Evolutionary conservation across 2,329 filamentous ascomycete genomes (phyloP).

Genomic region (Lecanicillium sp.): DNA sequence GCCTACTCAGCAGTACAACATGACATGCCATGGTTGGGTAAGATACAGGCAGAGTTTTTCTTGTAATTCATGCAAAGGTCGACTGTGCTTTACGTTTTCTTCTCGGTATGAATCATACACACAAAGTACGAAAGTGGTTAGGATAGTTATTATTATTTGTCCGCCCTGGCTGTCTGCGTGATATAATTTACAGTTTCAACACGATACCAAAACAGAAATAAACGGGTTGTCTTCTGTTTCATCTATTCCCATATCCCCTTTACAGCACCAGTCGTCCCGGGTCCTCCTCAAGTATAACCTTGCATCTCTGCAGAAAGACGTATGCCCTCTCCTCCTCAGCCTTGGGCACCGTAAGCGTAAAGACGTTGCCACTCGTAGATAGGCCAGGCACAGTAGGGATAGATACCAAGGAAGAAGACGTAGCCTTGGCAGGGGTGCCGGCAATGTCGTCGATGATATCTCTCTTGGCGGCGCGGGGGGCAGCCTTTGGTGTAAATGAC

Average conservation of each 20-base stretch:
- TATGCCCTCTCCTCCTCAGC: slow-evolving; percentile 75
- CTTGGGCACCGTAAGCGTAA: slow-evolving; percentile 71
- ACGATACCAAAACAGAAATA: slow-evolving; percentile 17
- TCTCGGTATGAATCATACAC: too few species aligned
- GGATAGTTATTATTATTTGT: too few species aligned
- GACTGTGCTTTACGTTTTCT: too few species aligned
- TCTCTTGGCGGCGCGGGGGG: slow-evolving; percentile 35
- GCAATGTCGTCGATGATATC: slow-evolving; percentile 82
- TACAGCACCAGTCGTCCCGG: slow-evolving; percentile 65
- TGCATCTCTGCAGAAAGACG: slow-evolving; percentile 79
- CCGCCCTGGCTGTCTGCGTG: slow-evolving; percentile 1
- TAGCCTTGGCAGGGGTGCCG: slow-evolving; percentile 23
- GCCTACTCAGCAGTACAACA: too few species aligned
- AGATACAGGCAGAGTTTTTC: too few species aligned
- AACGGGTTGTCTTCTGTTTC: slow-evolving; percentile 7
- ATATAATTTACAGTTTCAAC: slow-evolving; percentile 18
- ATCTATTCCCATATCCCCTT: neutral
- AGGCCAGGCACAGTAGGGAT: slow-evolving; percentile 34
- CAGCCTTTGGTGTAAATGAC: slow-evolving; percentile 30
- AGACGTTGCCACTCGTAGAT: slow-evolving; percentile 60
- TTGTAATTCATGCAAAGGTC: too few species aligned
- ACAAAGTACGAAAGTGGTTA: slow-evolving; percentile 1
- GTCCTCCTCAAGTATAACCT: slow-evolving; percentile 72
- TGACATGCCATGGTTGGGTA: too few species aligned
- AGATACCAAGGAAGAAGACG: slow-evolving; percentile 19